Percentiles rank a stretch among this genome's conserved stretches.
Conservation (phyloP, 2,329 filamentous ascomycete species). For the Calonectria naviculata region DNA sequence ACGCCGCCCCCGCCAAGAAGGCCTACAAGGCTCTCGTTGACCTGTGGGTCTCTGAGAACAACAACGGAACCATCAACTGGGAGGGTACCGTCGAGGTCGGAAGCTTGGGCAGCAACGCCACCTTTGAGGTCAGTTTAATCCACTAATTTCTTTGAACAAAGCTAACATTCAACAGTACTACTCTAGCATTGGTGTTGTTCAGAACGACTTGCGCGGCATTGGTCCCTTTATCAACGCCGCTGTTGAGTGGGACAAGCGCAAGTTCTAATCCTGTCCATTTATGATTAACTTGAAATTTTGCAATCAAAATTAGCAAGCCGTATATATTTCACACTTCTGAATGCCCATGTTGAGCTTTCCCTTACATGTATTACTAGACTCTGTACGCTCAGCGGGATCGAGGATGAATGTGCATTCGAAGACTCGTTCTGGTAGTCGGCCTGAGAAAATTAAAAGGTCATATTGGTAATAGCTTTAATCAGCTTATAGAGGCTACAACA, state of each 20-base stretch:
- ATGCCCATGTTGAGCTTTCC: background rate
- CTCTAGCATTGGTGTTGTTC: slow-evolving; percentile 37
- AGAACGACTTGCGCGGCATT: slow-evolving; percentile 43
- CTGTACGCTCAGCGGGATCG: background rate
- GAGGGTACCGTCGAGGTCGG: slow-evolving; percentile 65
- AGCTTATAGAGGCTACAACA: background rate
- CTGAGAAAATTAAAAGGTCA: background rate
- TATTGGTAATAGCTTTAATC: background rate
- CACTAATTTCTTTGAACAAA: fast-evolving
- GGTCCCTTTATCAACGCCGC: slow-evolving; percentile 44
- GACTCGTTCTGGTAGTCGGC: background rate
- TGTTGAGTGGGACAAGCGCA: slow-evolving; percentile 41
- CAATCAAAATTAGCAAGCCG: background rate
- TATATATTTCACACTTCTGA: background rate
- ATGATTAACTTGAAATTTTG: background rate
- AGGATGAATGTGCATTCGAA: background rate
- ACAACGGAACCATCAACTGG: slow-evolving; percentile 60
- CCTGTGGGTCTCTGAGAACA: slow-evolving; percentile 57
- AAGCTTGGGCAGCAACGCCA: slow-evolving; percentile 59
- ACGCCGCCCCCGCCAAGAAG: slow-evolving; percentile 32
- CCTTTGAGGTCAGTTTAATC: slow-evolving; percentile 55
- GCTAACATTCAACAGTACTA: slow-evolving; percentile 37
- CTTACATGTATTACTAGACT: background rate
- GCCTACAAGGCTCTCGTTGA: slow-evolving; percentile 51
- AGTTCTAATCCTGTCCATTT: background rate